These are phyloP conservation scores for Malassezia furfur DNA, from an alignment of 1,284 basidiomycete species.

Conservation along the genomic window DNA sequence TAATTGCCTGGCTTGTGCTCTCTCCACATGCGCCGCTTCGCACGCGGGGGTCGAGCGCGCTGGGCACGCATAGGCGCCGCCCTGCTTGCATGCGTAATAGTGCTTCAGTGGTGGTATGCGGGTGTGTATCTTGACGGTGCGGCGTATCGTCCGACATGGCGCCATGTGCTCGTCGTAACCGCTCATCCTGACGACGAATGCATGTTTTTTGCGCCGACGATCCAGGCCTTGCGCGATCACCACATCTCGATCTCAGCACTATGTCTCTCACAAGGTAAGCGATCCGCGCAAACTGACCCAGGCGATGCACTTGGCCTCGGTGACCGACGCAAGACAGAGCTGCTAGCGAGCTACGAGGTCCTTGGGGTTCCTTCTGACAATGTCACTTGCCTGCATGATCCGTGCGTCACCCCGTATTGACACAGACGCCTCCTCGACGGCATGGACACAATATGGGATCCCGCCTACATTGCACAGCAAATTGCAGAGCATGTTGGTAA, in stretches of 20 bases:
- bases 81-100: not conserved
- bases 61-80: not conserved
- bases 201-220: conserved; percentile 78
- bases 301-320: conserved; percentile 77
- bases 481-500: conserved; percentile 56
- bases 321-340: conserved; percentile 57
- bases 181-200: conserved; percentile 87
- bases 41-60: not conserved
- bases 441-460: conserved; percentile 62
- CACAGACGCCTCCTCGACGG: conserved; percentile 60
- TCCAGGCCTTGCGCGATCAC: conserved; percentile 54
- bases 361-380: conserved; percentile 59
- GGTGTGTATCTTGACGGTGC: not conserved
- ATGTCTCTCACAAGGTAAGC: conserved; percentile 48
- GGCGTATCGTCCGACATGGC: not conserved
- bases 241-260: conserved; percentile 49
- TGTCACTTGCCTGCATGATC: conserved; percentile 61
- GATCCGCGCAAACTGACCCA: conserved; percentile 10
- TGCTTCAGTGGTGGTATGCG: conserved; percentile 1
- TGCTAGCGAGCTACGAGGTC: conserved; percentile 51
- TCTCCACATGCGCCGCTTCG: not conserved
- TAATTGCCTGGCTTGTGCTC: not conserved
- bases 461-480: conserved; percentile 57
- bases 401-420: conserved; percentile 53
- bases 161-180: conserved; percentile 58